phyloP scores from a whole-genome alignment of 1,284 basidiomycete genomes.

The Boletus mariae region DNA sequence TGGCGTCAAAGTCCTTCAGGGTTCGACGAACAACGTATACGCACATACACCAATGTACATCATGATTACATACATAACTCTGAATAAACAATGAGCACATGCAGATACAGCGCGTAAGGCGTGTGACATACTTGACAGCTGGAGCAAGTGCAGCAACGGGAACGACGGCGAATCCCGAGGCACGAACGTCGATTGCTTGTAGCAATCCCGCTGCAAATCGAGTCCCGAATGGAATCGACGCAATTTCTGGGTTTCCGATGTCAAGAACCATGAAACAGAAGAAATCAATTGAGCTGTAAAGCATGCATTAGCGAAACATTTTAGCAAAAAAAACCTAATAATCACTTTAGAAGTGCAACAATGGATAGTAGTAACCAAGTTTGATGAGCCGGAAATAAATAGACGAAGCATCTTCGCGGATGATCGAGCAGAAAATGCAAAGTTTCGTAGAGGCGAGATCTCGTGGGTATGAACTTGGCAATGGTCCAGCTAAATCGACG shows the following conservation, averaged over 20 bases:
- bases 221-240: constrained; percentile 65
- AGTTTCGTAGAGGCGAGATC: constrained; percentile 72
- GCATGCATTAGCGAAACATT: constrained; percentile 4
- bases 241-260: constrained; percentile 74
- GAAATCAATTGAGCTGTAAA: constrained; percentile 73
- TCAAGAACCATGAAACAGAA: constrained; percentile 87
- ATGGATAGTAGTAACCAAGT: constrained; percentile 88
- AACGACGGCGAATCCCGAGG: constrained; percentile 84
- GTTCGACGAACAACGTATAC: constrained; percentile 28
- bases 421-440: constrained; percentile 93
- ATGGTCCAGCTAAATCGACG: constrained; percentile 63
- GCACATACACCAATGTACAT: constrained; percentile 81
- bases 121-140: constrained; percentile 68
- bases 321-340: constrained; percentile 3
- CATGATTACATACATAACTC: constrained; percentile 84
- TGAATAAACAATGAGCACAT: constrained; percentile 24
- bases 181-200: constrained; percentile 79
- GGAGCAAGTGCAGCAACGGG: constrained; percentile 72
- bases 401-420: constrained; percentile 93
- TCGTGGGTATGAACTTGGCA: constrained; percentile 57
- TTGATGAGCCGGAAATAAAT: constrained; percentile 93
- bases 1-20: constrained; percentile 6
- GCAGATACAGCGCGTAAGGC: neutral
- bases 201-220: constrained; percentile 64
- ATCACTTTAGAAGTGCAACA: constrained; percentile 66